A percentile compares a stretch with the other conserved stretches of the same genome.
Conservation (phyloP, 2,329 filamentous ascomycete genomes). For the Keithomyces neogunnii region DNA sequence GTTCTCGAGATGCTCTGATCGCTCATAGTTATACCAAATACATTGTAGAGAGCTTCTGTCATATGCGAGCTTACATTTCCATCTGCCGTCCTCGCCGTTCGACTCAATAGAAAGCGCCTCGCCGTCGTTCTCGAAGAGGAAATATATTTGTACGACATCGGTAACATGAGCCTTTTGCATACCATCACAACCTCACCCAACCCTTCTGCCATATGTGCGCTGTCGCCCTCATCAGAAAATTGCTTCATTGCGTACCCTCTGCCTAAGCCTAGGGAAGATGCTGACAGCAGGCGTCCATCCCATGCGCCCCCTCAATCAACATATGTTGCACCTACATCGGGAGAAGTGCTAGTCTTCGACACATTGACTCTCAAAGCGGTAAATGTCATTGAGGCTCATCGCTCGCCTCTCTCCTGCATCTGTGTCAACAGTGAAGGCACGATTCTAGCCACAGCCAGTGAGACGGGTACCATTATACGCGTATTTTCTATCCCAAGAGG, state of each 20-base stretch:
- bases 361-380: conserved; percentile 82
- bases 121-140: conserved; percentile 92
- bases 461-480: conserved; percentile 94
- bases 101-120: conserved; percentile 86
- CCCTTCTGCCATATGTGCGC: conserved; percentile 78
- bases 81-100: conserved; percentile 88
- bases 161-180: conserved; percentile 92
- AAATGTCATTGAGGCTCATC: conserved; percentile 92
- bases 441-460: conserved; percentile 84
- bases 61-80: conserved; percentile 99
- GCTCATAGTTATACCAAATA: neutral
- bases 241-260: conserved; percentile 94
- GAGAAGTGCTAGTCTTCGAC: conserved; percentile 90
- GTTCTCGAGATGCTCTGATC: neutral
- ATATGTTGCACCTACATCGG: conserved; percentile 75
- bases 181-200: conserved; percentile 94
- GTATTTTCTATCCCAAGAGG: conserved; percentile 89
- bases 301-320: conserved; percentile 77
- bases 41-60: conserved; percentile 55
- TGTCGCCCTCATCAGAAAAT: conserved; percentile 90
- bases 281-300: conserved; percentile 52
- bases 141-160: conserved; percentile 97
- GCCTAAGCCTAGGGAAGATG: conserved; percentile 60
- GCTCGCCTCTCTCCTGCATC: conserved; percentile 82
- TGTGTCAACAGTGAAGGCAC: conserved; percentile 90